These are phyloP conservation scores for Pyrenochaeta sp. DNA, from an alignment of 2,329 filamentous ascomycete genomes.

Conservation along the genomic window DNA sequence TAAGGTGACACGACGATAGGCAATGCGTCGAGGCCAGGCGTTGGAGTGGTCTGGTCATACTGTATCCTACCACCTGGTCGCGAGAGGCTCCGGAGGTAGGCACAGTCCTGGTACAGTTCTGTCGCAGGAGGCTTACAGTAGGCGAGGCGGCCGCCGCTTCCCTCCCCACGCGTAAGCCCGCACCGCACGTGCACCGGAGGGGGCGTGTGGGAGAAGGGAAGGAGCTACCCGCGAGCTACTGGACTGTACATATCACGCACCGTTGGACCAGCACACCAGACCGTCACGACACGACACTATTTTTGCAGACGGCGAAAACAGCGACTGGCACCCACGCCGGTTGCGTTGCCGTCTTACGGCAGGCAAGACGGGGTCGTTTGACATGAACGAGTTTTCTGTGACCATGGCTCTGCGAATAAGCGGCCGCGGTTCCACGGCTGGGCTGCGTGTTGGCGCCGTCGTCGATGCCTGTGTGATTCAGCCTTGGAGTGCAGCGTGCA, in stretches of 20 bases:
- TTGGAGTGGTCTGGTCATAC: too few species aligned
- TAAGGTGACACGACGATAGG: conserved; percentile 13
- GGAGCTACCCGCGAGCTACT: not conserved
- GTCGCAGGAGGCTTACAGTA: too few species aligned
- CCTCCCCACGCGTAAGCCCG: not conserved
- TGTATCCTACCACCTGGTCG: not conserved
- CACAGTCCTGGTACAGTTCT: not conserved
- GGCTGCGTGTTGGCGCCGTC: conserved; percentile 1
- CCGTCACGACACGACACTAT: not conserved
- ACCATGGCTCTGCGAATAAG: conserved; percentile 2
- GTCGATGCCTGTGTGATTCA: conserved; percentile 6
- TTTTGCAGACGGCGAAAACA: conserved; percentile 2
- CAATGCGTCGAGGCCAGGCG: too few species aligned
- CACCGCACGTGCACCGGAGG: too few species aligned
- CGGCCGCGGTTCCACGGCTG: not conserved
- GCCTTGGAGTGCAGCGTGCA: conserved; percentile 16
- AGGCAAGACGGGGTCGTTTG: conserved; percentile 17
- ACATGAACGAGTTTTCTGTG: conserved; percentile 30
- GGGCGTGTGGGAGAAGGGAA: not conserved
- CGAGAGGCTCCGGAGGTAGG: not conserved
- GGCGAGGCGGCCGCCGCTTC: not conserved
- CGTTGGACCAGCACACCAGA: not conserved
- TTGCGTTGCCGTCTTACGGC: conserved; percentile 3
- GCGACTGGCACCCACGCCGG: conserved; percentile 2
- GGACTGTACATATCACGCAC: not conserved